These are phyloP conservation scores for Tubosaeta sp. DNA, from an alignment of 768 basidiomycete genomes.

Conservation along the genomic window DNA sequence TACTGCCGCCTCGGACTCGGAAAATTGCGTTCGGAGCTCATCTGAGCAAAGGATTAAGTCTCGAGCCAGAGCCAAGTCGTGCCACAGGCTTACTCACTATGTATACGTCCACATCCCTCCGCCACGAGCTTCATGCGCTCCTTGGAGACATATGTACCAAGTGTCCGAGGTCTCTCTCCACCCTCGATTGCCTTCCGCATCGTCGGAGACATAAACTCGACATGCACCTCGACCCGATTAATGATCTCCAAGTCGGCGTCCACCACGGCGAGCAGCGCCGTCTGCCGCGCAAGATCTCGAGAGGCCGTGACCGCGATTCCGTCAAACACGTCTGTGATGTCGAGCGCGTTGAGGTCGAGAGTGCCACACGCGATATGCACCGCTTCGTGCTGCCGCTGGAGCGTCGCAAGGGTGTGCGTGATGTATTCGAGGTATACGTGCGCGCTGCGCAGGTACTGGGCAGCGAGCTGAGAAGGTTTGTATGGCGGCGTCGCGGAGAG, in stretches of 20 bases:
- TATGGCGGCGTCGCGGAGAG: constrained; percentile 70
- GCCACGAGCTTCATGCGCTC: constrained; percentile 79
- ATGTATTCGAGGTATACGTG: constrained; percentile 63
- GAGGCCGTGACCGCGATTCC: constrained; percentile 49
- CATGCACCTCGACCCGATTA: constrained; percentile 60
- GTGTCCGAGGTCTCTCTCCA: constrained; percentile 61
- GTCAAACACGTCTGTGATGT: constrained; percentile 67
- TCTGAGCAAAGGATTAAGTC: constrained; percentile 34
- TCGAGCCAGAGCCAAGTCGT: no score
- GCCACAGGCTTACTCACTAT: constrained; percentile 44
- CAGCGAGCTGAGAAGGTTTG: constrained; percentile 59
- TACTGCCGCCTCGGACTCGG: constrained; percentile 51
- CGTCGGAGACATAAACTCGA: constrained; percentile 67
- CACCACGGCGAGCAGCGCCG: constrained; percentile 54
- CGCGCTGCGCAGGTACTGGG: constrained; percentile 62
- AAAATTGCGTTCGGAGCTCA: constrained; percentile 53
- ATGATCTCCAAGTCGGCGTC: constrained; percentile 73
- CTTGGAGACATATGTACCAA: constrained; percentile 78
- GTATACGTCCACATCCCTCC: constrained; percentile 62
- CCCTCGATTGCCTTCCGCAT: constrained; percentile 67
- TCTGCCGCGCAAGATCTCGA: constrained; percentile 66
- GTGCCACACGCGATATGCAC: constrained; percentile 67
- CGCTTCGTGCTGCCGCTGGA: constrained; percentile 66
- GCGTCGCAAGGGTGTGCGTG: constrained; percentile 44
- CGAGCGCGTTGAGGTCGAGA: constrained; percentile 69